Evolutionary conservation across 2,329 filamentous ascomycete genomes (phyloP).

Genomic region (Exophiala lecanii-corni): DNA sequence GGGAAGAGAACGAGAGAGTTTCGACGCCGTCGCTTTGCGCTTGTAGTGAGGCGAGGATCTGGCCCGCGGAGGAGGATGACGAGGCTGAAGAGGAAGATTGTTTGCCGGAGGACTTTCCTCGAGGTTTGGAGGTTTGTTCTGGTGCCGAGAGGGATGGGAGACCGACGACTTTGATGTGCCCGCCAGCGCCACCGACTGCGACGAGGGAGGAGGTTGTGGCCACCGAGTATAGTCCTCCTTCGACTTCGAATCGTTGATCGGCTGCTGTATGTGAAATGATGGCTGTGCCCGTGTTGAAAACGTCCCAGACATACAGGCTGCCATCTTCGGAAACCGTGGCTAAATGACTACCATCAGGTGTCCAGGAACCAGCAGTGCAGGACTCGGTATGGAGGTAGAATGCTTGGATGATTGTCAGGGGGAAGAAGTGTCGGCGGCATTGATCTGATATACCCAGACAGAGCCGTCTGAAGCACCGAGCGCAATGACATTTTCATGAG

Average conservation of each 20-base stretch:
- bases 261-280: slow-evolving; percentile 71
- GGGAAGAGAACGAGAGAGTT: slow-evolving; percentile 61
- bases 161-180: slow-evolving; percentile 77
- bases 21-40: slow-evolving; percentile 77
- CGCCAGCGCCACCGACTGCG: slow-evolving; percentile 82
- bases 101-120: slow-evolving; percentile 38
- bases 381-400: slow-evolving; percentile 86
- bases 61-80: slow-evolving; percentile 49
- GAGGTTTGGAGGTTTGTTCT: slow-evolving; percentile 44
- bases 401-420: slow-evolving; percentile 78
- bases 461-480: slow-evolving; percentile 85
- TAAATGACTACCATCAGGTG: slow-evolving; percentile 76
- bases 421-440: slow-evolving; percentile 55
- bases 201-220: slow-evolving; percentile 76
- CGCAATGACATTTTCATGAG: slow-evolving; percentile 75
- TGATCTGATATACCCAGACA: slow-evolving; percentile 93
- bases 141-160: slow-evolving; percentile 59
- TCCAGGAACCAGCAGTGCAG: slow-evolving; percentile 89
- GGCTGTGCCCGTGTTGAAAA: slow-evolving; percentile 63
- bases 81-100: slow-evolving; percentile 34
- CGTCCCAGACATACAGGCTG: slow-evolving; percentile 87
- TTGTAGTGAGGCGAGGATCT: slow-evolving; percentile 78
- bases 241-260: slow-evolving; percentile 87
- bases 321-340: slow-evolving; percentile 86
- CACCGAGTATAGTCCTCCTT: slow-evolving; percentile 85